Percentiles rank a stretch among this genome's conserved stretches.
Evolutionary conservation across 176 grass and related monocot genomes (phyloP).

Genomic region (Aegilops umbellulata): DNA sequence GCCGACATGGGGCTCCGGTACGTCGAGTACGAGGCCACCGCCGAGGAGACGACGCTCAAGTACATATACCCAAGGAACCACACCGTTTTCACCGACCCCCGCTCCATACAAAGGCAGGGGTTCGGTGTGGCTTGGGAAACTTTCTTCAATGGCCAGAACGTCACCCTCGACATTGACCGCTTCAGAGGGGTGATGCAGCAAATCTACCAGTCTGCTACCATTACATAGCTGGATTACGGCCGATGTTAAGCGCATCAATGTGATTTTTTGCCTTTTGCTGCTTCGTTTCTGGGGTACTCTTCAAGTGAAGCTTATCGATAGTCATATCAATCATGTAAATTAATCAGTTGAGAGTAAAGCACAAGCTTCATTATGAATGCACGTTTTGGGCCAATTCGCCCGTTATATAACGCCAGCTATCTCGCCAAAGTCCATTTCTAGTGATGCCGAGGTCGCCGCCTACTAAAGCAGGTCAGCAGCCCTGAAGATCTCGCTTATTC

Average conservation of each 20-base stretch:
- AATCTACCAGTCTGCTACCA: slow-evolving; percentile 42
- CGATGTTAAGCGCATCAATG: neutral
- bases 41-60: slow-evolving; percentile 64
- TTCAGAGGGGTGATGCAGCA: slow-evolving; percentile 42
- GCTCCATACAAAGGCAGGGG: slow-evolving; percentile 40
- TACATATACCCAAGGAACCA: slow-evolving; percentile 52
- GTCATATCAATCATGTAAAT: too few species aligned
- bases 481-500: too few species aligned
- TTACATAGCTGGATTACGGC: neutral
- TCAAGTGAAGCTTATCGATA: too few species aligned
- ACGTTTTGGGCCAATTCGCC: too few species aligned
- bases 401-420: too few species aligned
- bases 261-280: neutral
- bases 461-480: too few species aligned
- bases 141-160: slow-evolving; percentile 54
- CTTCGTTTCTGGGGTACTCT: neutral
- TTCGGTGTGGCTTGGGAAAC: slow-evolving; percentile 23
- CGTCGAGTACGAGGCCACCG: slow-evolving; percentile 58
- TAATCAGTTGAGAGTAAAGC: too few species aligned
- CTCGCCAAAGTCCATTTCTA: too few species aligned
- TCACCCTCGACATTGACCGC: slow-evolving; percentile 53
- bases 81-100: slow-evolving; percentile 52
- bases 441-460: too few species aligned
- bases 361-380: too few species aligned
- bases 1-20: slow-evolving; percentile 58